Evolutionary conservation across 768 basidiomycete genomes (phyloP), one percentile per base, ranked within the genome.

Genomic region (Xerocomellus intermedius): DNA sequence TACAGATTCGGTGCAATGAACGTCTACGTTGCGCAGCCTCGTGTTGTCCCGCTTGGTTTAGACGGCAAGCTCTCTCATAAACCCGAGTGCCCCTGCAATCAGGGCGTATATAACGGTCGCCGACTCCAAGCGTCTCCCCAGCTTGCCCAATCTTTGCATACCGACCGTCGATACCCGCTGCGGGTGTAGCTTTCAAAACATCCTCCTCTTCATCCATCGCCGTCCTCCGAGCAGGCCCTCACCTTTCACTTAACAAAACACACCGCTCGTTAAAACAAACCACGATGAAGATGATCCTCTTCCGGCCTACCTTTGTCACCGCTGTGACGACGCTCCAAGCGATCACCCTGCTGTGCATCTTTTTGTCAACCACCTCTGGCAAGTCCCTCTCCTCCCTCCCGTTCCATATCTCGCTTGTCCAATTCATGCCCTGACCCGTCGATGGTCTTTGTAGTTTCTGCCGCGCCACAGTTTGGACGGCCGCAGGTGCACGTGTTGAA

Each of bases 251-350:
- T 41, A 8, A 28, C 32, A 22, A 12, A 16, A 13, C 13, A 16
- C 22, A 21, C 48, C 10, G 9, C 13, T 14, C 57, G 3, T 51
- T 52, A 24, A 4, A 13, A 42, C 9, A 14, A 28, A 9, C 22
- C 50, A 64, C 24, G 36, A 65, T 62, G 56, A 58, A 57, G 44
- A 59, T 68, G 64, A 21, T 57, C 30, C 50, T 64, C 44, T 68
- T 64, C 42, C 69, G 64, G 6, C 53, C 66, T 14, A 47, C 56
- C 22, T 61, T 60, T 42, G 35, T 70, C 42, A 39, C 54, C 2
- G 44, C 54, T 2, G 28, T 37, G 2, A 54, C 42, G 51, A n/a
- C 52, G 19, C 36, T 65, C 19, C 58, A 48, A 4, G 30, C 42
- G 3, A 12, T 61, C 5, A 19, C 53, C 12, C 32, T 63, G 5